Evolutionary conservation across 768 basidiomycete species (phyloP).

Genomic region (Mycena sanguinolenta): DNA sequence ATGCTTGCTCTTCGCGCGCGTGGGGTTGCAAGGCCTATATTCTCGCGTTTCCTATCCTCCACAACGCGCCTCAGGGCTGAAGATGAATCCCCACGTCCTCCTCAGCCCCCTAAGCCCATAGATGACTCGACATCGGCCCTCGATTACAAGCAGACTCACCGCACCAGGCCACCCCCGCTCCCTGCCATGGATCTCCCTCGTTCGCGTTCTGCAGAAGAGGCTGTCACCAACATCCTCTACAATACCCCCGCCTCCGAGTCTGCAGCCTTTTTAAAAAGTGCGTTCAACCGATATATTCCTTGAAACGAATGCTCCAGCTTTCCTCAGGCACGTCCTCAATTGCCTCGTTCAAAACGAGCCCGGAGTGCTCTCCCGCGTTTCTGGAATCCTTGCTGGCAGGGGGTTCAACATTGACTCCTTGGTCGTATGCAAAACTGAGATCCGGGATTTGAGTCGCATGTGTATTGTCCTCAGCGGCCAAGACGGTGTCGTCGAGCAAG

Average conservation of each 20-base stretch:
- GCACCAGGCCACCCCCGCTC: slow-evolving; percentile 83
- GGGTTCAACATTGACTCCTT: slow-evolving; percentile 99
- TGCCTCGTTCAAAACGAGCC: slow-evolving; percentile 99
- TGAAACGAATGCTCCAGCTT: slow-evolving; percentile 8
- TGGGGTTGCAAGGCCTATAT: slow-evolving; percentile 42
- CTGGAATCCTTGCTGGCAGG: slow-evolving; percentile 95
- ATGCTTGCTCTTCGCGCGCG: slow-evolving; percentile 50
- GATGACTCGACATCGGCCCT: slow-evolving; percentile 96
- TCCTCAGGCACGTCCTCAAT: slow-evolving; percentile 89
- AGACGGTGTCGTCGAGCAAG: slow-evolving; percentile 98
- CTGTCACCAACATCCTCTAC: slow-evolving; percentile 97
- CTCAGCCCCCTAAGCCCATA: slow-evolving; percentile 83
- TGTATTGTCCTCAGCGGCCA: slow-evolving; percentile 97
- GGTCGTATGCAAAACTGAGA: slow-evolving; percentile 98
- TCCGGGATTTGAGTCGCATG: slow-evolving; percentile 97
- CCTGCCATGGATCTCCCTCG: slow-evolving; percentile 90
- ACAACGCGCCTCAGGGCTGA: slow-evolving; percentile 48
- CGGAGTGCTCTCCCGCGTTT: slow-evolving; percentile 97
- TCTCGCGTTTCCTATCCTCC: slow-evolving; percentile 55
- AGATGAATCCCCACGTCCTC: slow-evolving; percentile 53
- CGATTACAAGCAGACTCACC: slow-evolving; percentile 88
- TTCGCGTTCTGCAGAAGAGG: slow-evolving; percentile 90
- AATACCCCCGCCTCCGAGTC: slow-evolving; percentile 93
- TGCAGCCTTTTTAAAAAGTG: slow-evolving; percentile 95
- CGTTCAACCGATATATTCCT: slow-evolving; percentile 39